Conservation (phyloP, 2,329 filamentous ascomycete genomes). For the Capronia epimyces region DNA sequence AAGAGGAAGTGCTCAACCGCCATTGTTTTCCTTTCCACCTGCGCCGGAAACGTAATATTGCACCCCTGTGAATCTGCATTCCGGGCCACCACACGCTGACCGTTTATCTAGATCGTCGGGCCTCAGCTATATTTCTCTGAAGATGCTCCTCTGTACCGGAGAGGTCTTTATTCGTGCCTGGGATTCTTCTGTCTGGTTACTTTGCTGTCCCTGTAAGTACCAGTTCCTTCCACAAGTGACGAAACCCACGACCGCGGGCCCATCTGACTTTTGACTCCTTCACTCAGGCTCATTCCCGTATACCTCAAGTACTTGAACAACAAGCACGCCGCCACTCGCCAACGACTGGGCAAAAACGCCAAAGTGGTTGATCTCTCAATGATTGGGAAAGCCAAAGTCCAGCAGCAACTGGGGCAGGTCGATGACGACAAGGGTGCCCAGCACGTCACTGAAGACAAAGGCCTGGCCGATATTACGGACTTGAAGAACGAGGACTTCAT, state of each 20-base stretch:
- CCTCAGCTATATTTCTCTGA: constrained; percentile 35
- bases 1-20: constrained; percentile 37
- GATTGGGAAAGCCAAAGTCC: constrained; percentile 30
- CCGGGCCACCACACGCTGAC: too few relatives aligned
- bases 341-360: constrained; percentile 54
- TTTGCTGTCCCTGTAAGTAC: too few relatives aligned
- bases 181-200: constrained; percentile 35
- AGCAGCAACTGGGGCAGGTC: constrained; percentile 25
- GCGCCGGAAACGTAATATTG: constrained; percentile 36
- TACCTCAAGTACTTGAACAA: constrained; percentile 31
- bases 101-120: too few relatives aligned
- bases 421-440: constrained; percentile 24
- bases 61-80: too few relatives aligned
- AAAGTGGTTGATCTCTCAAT: constrained; percentile 56
- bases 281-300: constrained; percentile 17
- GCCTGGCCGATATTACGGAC: constrained; percentile 30
- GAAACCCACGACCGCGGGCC: too few relatives aligned
- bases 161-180: constrained; percentile 34
- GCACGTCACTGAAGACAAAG: constrained; percentile 18
- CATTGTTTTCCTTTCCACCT: constrained; percentile 36
- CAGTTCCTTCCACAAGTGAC: too few relatives aligned
- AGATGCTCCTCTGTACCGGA: constrained; percentile 35
- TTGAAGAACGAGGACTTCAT: constrained; percentile 25
- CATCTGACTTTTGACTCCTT: too few relatives aligned
- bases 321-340: constrained; percentile 49